Evolutionary conservation across 768 basidiomycete genomes (phyloP).

Genomic region (Vararia minispora): DNA sequence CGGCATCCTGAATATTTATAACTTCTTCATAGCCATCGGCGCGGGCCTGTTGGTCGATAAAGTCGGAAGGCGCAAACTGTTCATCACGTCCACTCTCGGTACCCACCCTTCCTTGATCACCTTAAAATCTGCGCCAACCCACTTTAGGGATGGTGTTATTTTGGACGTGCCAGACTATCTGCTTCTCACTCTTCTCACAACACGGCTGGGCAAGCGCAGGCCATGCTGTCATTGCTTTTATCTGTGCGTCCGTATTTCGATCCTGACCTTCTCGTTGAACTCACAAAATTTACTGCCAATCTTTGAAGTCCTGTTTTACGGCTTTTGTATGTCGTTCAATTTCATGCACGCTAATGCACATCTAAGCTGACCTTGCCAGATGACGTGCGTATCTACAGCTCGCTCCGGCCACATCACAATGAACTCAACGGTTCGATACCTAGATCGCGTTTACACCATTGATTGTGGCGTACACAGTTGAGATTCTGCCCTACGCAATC

Average conservation of each 20-base stretch:
- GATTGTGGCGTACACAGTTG: slow-evolving; percentile 30
- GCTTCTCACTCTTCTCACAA: slow-evolving; percentile 22
- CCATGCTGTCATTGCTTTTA: slow-evolving; percentile 35
- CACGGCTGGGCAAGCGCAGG: slow-evolving; percentile 20
- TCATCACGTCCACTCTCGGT: slow-evolving; percentile 38
- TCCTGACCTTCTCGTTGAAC: neutral
- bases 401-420: too few relatives aligned
- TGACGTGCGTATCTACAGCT: slow-evolving; percentile 18
- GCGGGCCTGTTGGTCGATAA: slow-evolving; percentile 39
- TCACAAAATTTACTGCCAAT: neutral
- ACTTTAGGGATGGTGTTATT: slow-evolving; percentile 27
- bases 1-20: slow-evolving; percentile 42
- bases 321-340: slow-evolving; percentile 20
- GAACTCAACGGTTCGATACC: neutral
- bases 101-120: neutral
- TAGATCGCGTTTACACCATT: slow-evolving; percentile 32
- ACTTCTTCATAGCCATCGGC: slow-evolving; percentile 39
- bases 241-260: slow-evolving; percentile 21
- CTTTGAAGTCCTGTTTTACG: slow-evolving; percentile 26
- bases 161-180: slow-evolving; percentile 28
- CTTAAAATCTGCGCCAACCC: slow-evolving; percentile 10
- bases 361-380: slow-evolving; percentile 11
- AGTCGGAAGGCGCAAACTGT: slow-evolving; percentile 37
- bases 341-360: neutral
- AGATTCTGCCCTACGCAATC: slow-evolving; percentile 38